Evolutionary conservation across 495 filamentous ascomycete genomes (phyloP), one percentile per base, ranked within the genome.

Genomic region (Aspergillus biplanus): DNA sequence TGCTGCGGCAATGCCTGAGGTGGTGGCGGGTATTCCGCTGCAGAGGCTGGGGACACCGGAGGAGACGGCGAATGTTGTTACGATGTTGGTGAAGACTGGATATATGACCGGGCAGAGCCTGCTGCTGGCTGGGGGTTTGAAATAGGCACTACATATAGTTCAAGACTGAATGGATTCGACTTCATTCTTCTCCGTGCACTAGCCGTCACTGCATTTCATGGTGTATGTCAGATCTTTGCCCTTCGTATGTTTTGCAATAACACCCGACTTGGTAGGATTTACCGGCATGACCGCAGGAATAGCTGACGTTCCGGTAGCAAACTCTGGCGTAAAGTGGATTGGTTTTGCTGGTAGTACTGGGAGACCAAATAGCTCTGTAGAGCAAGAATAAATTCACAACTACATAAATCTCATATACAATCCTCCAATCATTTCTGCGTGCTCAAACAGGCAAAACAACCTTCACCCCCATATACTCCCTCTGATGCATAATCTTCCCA

Each of bases 41-140:
- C 82, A 84, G 6, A 73, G 89, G 46, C 70, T 91, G 18, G 89
- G 89, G 3, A 79, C 73, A n/a, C 87, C 88, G 6, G 79, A 86
- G 46, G 89, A 92, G 74, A 83, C 86, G 46, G 88, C 87, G 0
- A 87, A 89, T 73, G 83, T 85, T 37, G 87, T 92, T 15, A 79
- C 78, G 1, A 88, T 90, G 87, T 75, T 90, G 57, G 84, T 83
- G 58, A 84, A 76, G 62, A 91, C 87, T 13, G 89, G 88, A 5
- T 92, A 90, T 67, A 79, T 90, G 75, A 92, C 89, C 5, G 86
- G 82, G 15, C 85, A 86, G 72, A 86, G 82, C 63, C 77, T 87
- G 49, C 67, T 85, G 69, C 66, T 85, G 66, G 86, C 80, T 46
- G 85, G 86, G 12, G 86, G 85, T 33, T 73, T 87, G 69, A 80